These are phyloP conservation scores for Gaeumannomyces tritici DNA, from an alignment of 2,329 filamentous ascomycete genomes.

Conservation along the genomic window DNA sequence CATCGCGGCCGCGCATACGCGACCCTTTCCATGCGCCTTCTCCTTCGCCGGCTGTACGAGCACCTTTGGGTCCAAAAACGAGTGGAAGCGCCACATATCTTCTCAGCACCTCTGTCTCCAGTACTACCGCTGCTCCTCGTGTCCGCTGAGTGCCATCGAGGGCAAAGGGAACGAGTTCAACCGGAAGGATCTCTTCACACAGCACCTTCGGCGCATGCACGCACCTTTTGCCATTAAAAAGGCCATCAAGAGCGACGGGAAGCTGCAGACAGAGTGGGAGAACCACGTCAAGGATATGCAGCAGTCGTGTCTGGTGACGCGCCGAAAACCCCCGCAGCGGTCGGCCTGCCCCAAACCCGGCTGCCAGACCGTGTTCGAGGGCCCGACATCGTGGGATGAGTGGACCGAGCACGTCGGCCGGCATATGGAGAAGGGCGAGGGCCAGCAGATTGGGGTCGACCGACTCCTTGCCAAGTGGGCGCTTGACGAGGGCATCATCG, in stretches of 20 bases:
- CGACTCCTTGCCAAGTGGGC: slow-evolving; percentile 50
- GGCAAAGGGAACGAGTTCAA: slow-evolving; percentile 69
- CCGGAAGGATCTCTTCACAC: slow-evolving; percentile 90
- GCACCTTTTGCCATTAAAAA: slow-evolving; percentile 57
- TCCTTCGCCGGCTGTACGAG: slow-evolving; percentile 74
- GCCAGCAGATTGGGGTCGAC: slow-evolving; percentile 46
- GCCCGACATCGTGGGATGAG: slow-evolving; percentile 71
- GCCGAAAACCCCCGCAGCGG: slow-evolving; percentile 59
- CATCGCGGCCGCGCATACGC: slow-evolving; percentile 57
- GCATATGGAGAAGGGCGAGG: slow-evolving; percentile 72
- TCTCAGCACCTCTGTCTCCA: slow-evolving; percentile 75
- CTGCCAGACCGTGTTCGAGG: slow-evolving; percentile 63
- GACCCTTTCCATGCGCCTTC: slow-evolving; percentile 79
- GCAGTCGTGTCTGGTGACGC: slow-evolving; percentile 59
- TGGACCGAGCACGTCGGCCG: slow-evolving; percentile 88
- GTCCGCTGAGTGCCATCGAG: slow-evolving; percentile 41
- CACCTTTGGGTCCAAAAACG: slow-evolving; percentile 86
- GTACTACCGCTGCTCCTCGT: slow-evolving; percentile 55
- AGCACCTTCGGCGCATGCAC: slow-evolving; percentile 93
- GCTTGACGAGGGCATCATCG: slow-evolving; percentile 53
- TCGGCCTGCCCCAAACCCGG: slow-evolving; percentile 64
- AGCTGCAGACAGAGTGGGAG: slow-evolving; percentile 54
- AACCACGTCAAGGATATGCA: slow-evolving; percentile 61
- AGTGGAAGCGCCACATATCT: slow-evolving; percentile 92
- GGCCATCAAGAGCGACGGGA: slow-evolving; percentile 46